Percentiles rank a stretch among this genome's conserved stretches.
These are phyloP conservation scores for Tetracentron sinense DNA, from an alignment of 164 flowering plant genomes.

Conservation along the genomic window DNA sequence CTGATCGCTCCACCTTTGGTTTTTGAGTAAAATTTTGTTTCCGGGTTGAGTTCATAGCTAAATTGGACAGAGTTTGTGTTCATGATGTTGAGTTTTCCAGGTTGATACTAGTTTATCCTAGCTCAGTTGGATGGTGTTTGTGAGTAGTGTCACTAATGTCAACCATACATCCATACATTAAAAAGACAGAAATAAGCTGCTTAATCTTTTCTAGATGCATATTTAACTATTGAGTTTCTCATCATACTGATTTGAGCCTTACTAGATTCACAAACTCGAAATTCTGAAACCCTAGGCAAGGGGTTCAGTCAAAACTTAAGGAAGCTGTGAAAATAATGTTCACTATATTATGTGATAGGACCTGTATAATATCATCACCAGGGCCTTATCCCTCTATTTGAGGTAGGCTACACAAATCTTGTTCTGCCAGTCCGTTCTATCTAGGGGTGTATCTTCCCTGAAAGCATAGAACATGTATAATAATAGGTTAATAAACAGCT, in stretches of 20 bases:
- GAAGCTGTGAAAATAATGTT: background rate
- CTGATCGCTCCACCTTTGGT: no score
- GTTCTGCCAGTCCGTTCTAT: background rate
- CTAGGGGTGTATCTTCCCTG: background rate
- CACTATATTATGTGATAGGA: background rate
- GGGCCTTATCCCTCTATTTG: background rate
- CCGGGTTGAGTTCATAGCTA: no score
- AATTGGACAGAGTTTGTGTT: no score
- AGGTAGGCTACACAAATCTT: background rate
- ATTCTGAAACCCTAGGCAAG: background rate
- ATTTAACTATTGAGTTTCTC: no score
- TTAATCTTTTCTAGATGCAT: background rate
- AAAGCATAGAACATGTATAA: background rate
- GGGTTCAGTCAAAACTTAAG: background rate
- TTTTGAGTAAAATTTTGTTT: no score
- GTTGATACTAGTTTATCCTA: background rate
- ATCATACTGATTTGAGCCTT: no score
- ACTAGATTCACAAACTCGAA: background rate
- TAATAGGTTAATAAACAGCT: background rate
- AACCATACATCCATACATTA: background rate
- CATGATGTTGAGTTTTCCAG: no score
- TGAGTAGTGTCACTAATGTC: background rate
- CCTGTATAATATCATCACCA: background rate
- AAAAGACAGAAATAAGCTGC: no score
- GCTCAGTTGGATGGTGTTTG: background rate